phyloP scores from a whole-genome alignment of 495 filamentous ascomycete genomes.

The Aspergillus asperescens region DNA sequence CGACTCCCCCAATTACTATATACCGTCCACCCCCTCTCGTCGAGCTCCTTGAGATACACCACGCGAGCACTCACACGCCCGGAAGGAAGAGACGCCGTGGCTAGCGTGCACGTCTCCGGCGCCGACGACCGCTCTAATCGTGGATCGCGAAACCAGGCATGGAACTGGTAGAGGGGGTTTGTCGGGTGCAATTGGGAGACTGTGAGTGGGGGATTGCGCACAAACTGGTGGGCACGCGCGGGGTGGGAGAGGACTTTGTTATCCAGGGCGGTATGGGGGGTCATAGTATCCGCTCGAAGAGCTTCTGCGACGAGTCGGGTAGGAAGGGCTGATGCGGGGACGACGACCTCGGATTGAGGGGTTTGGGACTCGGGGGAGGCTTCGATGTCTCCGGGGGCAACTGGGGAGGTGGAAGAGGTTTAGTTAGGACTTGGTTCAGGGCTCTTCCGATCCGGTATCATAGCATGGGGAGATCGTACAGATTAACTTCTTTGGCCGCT shows the following conservation, averaged over 20 bases:
- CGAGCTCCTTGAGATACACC: conserved; percentile 83
- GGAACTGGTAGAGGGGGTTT: conserved; percentile 74
- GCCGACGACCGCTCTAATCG: conserved; percentile 57
- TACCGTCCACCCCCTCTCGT: conserved; percentile 72
- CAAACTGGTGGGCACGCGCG: conserved; percentile 44
- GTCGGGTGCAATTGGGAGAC: conserved; percentile 36
- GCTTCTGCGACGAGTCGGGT: conserved; percentile 21
- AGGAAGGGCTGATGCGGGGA: conserved; percentile 21
- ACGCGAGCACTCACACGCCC: conserved; percentile 78
- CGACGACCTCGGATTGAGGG: conserved; percentile 2
- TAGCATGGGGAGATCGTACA: conserved; percentile 33
- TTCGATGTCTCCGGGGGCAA: conserved; percentile 43
- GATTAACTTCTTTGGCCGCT: conserved; percentile 43
- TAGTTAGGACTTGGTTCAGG: too few species aligned
- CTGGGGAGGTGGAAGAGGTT: conserved; percentile 36
- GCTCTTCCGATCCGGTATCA: too few species aligned
- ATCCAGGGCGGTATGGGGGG: conserved; percentile 35
- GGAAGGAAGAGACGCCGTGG: conserved; percentile 79
- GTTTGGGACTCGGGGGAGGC: conserved; percentile 16
- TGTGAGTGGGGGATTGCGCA: conserved; percentile 41
- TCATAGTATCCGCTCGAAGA: conserved; percentile 32
- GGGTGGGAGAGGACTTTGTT: conserved; percentile 35
- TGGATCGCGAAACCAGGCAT: conserved; percentile 76
- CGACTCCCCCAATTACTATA: conserved; percentile 85
- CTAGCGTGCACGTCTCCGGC: conserved; percentile 67